A percentile compares a stretch with the other conserved stretches of the same genome.
Conservation (phyloP, 345 rosid species). For the Syzygium aromaticum region DNA sequence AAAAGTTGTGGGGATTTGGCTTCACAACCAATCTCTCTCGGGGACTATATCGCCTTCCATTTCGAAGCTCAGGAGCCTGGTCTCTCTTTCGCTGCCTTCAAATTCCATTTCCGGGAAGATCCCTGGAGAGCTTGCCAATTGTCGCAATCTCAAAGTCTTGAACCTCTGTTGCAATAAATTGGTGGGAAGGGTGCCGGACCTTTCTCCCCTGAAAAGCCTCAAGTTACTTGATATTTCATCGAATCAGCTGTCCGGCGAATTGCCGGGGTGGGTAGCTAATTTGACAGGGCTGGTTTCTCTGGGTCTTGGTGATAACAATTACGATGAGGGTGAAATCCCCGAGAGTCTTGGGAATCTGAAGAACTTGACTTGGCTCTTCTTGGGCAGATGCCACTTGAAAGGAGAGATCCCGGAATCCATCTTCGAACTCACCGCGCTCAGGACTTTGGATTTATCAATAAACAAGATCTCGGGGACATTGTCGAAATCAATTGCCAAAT, state of each 20-base stretch:
- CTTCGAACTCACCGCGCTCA: conserved; percentile 29
- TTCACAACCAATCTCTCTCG: conserved; percentile 38
- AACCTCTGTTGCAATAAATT: conserved; percentile 47
- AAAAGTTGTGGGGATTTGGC: conserved; percentile 36
- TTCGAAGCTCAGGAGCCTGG: conserved; percentile 34
- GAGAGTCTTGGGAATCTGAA: conserved; percentile 50
- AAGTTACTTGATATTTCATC: conserved; percentile 40
- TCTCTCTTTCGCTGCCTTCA: conserved; percentile 31
- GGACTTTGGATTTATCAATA: conserved; percentile 45
- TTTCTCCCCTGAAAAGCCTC: conserved; percentile 39
- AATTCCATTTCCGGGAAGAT: conserved; percentile 46
- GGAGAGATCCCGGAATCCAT: conserved; percentile 64
- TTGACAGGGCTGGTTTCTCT: conserved; percentile 37
- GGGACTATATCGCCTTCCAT: conserved; percentile 65
- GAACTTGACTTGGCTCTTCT: conserved; percentile 48
- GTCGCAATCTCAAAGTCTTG: conserved; percentile 42
- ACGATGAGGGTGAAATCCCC: conserved; percentile 44
- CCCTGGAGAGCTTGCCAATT: conserved; percentile 38
- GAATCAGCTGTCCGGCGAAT: conserved; percentile 47
- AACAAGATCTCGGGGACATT: conserved; percentile 52
- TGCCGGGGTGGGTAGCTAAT: conserved; percentile 64
- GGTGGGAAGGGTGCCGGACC: conserved; percentile 53
- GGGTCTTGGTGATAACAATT: conserved; percentile 38
- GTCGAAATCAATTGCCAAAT: conserved; percentile 42
- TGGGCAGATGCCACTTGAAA: conserved; percentile 25